These are phyloP conservation scores for Hyaloscypha finlandica DNA, from an alignment of 495 filamentous ascomycete genomes.

Conservation along the genomic window DNA sequence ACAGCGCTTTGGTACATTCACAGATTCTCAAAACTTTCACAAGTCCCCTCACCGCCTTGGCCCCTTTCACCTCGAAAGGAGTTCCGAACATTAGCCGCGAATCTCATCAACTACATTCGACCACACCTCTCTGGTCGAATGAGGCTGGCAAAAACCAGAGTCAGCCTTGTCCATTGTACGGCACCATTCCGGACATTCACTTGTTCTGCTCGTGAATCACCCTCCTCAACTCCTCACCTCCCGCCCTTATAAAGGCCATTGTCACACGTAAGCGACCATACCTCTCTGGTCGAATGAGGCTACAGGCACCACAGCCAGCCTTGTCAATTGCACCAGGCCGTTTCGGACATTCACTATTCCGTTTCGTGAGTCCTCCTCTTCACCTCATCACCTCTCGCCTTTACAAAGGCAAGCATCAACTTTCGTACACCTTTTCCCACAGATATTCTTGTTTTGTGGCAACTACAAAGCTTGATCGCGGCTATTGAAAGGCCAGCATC, in stretches of 20 bases:
- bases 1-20: too few relatives aligned
- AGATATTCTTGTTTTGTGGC: background rate
- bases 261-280: too few relatives aligned
- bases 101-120: background rate
- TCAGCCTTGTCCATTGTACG: too few relatives aligned
- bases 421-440: too few relatives aligned
- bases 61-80: background rate
- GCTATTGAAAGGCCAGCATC: background rate
- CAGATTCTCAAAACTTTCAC: too few relatives aligned
- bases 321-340: background rate
- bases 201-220: too few relatives aligned
- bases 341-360: background rate
- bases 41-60: background rate
- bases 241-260: too few relatives aligned
- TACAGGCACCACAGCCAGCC: background rate
- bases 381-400: background rate
- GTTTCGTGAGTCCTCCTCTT: background rate
- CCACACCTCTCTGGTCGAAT: background rate
- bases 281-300: too few relatives aligned
- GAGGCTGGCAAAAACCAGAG: background rate
- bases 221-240: too few relatives aligned
- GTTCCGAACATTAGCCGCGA: too few relatives aligned
- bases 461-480: background rate
- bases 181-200: too few relatives aligned
- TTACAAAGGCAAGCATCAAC: background rate